Percentiles rank a stretch among this genome's conserved stretches.
phyloP scores from a whole-genome alignment of 768 basidiomycete genomes.

The Leccinum arenicola region DNA sequence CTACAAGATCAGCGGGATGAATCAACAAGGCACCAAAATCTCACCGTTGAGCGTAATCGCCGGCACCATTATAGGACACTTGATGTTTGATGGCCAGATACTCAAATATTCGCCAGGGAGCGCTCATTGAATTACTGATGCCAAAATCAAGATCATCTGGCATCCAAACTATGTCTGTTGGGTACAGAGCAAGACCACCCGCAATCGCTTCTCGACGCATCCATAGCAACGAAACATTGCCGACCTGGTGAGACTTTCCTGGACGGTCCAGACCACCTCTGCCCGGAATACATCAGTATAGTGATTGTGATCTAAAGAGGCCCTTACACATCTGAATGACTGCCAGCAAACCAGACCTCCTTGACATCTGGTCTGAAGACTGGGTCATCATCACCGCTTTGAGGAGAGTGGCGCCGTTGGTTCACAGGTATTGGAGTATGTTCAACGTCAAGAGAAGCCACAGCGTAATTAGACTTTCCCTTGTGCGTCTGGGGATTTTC shows the following conservation, averaged over 20 bases:
- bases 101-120: background rate
- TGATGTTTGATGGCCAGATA: background rate
- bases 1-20: background rate
- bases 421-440: rapidly evolving
- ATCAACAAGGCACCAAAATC: background rate
- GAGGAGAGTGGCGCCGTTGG: background rate
- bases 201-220: background rate
- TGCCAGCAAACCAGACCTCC: background rate
- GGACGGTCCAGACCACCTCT: background rate
- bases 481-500: background rate
- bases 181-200: background rate
- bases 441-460: background rate
- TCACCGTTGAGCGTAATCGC: background rate
- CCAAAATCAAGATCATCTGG: background rate
- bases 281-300: background rate
- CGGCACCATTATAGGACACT: background rate
- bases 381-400: background rate
- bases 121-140: background rate
- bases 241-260: background rate
- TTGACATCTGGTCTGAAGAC: background rate
- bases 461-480: background rate
- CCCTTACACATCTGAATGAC: background rate
- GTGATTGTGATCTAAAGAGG: background rate
- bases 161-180: background rate
- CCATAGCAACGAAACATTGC: background rate